A percentile compares a stretch with the other conserved stretches of the same genome.
Conservation (phyloP, 2,329 filamentous ascomycete species). For the Cladorrhinum sp. region DNA sequence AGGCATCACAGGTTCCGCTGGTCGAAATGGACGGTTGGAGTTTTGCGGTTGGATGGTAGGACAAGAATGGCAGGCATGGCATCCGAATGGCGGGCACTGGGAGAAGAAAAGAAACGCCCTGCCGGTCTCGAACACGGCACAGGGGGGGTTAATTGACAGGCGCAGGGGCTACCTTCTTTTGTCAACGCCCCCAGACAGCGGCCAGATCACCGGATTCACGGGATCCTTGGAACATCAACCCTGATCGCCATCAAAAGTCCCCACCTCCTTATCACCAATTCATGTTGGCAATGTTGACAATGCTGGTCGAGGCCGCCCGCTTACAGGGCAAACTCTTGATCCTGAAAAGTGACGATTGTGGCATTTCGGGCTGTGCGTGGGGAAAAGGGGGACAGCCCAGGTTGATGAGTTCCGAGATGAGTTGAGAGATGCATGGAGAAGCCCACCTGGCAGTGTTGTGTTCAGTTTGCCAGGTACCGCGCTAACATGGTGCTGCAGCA, state of each 20-base stretch:
- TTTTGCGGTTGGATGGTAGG: background rate
- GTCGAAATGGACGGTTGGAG: background rate
- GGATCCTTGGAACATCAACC: background rate
- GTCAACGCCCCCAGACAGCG: too few relatives aligned
- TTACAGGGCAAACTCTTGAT: background rate
- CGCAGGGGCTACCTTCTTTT: too few relatives aligned
- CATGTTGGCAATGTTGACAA: background rate
- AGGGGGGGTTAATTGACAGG: background rate
- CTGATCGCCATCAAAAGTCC: constrained; percentile 2
- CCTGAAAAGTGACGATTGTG: background rate
- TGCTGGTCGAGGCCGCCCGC: background rate
- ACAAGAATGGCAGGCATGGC: background rate
- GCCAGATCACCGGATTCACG: background rate
- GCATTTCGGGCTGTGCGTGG: constrained; percentile 1
- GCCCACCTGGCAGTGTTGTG: background rate
- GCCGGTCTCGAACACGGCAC: background rate
- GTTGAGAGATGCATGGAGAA: background rate
- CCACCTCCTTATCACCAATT: background rate
- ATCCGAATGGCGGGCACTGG: background rate
- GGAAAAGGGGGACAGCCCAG: constrained; percentile 1
- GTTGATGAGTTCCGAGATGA: background rate
- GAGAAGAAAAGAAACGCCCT: constrained; percentile 5
- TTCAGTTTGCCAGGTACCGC: constrained; percentile 2
- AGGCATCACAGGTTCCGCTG: background rate
- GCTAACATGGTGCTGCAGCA: constrained; percentile 8